Evolutionary conservation across 257 asterid genomes (phyloP).

Genomic region (Capsicum chinense): DNA sequence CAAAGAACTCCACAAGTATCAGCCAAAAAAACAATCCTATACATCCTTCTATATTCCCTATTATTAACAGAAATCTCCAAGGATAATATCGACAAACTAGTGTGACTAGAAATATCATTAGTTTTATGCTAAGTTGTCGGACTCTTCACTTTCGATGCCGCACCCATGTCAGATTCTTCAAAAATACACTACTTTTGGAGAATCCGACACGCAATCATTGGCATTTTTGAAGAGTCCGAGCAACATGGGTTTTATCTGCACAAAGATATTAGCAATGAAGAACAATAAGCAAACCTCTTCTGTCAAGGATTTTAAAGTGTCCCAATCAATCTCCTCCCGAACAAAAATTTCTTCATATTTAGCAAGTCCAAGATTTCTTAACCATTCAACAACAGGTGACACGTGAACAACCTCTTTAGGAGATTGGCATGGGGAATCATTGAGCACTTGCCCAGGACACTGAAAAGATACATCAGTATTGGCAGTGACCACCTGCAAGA

Average conservation of each 20-base stretch:
- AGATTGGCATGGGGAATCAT: constrained; percentile 61
- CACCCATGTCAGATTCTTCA: too few species aligned
- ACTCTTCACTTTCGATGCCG: too few species aligned
- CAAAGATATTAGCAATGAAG: not conserved
- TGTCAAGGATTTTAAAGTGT: constrained; percentile 68
- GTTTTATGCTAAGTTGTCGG: not conserved
- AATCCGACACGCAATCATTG: too few species aligned
- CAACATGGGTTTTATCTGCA: not conserved
- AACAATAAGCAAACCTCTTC: constrained; percentile 70
- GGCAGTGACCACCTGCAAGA: constrained; percentile 55
- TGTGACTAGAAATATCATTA: not conserved
- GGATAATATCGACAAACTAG: constrained; percentile 10
- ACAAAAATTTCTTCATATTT: constrained; percentile 78
- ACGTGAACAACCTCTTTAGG: constrained; percentile 41
- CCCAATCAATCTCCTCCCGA: constrained; percentile 88
- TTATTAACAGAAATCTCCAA: not conserved
- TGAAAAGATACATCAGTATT: constrained; percentile 46
- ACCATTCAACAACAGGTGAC: constrained; percentile 73
- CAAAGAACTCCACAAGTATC: not conserved
- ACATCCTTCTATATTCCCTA: not conserved
- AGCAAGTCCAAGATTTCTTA: constrained; percentile 70
- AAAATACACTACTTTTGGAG: too few species aligned
- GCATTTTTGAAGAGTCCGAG: too few species aligned
- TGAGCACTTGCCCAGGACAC: constrained; percentile 69
- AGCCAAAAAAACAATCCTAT: not conserved